phyloP scores from a whole-genome alignment of 2,329 filamentous ascomycete species.

The Botrytis medusae region DNA sequence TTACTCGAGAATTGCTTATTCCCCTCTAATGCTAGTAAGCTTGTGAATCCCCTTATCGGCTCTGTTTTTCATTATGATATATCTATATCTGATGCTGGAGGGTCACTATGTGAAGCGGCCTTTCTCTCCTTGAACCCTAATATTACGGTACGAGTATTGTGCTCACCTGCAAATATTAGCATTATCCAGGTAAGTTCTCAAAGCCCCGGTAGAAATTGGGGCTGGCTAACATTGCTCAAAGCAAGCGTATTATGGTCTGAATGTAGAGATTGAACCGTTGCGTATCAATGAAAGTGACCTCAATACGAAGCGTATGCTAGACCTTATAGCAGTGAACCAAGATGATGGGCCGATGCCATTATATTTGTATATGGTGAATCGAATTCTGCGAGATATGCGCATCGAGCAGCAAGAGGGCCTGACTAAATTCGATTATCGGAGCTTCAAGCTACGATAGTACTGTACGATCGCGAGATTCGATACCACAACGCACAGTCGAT shows the following conservation, averaged over 20 bases:
- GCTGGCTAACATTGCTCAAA: not conserved
- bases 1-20: conserved; percentile 52
- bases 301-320: conserved; percentile 52
- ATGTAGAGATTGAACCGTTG: conserved; percentile 47
- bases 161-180: conserved; percentile 49
- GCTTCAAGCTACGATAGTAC: too few species aligned
- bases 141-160: conserved; percentile 51
- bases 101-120: conserved; percentile 52
- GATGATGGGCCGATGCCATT: conserved; percentile 45
- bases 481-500: too few species aligned
- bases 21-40: conserved; percentile 42
- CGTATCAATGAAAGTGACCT: conserved; percentile 49
- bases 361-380: conserved; percentile 50
- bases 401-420: too few species aligned
- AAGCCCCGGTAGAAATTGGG: not conserved
- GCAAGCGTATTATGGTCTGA: not conserved
- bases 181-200: conserved; percentile 41
- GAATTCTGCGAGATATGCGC: conserved; percentile 51
- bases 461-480: too few species aligned
- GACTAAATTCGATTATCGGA: too few species aligned
- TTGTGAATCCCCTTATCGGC: conserved; percentile 50
- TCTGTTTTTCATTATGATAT: conserved; percentile 58
- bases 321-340: conserved; percentile 49
- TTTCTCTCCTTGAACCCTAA: conserved; percentile 49
- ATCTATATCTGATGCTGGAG: conserved; percentile 42